Conservation (phyloP, 805 yeast genomes). For the Candida railenensis region DNA sequence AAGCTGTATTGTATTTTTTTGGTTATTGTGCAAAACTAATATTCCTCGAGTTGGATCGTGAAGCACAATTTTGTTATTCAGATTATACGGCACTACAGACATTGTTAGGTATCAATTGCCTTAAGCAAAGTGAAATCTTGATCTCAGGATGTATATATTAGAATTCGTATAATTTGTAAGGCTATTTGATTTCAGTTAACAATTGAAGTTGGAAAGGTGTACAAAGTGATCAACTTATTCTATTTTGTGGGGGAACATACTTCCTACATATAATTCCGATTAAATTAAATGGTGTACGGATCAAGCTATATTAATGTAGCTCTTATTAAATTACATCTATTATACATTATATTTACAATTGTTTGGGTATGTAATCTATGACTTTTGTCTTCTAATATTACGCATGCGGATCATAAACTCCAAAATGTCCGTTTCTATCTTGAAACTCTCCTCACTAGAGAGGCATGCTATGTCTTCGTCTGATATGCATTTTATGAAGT, state of each 20-base stretch:
- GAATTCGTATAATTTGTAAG: no score
- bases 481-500: not conserved
- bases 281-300: not conserved
- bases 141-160: no score
- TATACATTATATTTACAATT: not conserved
- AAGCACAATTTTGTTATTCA: conserved; percentile 28
- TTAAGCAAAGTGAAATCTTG: no score
- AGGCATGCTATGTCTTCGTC: conserved; percentile 16
- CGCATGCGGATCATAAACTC: conserved; percentile 31
- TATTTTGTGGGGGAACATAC: not conserved
- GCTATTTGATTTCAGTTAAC: no score
- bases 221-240: not conserved
- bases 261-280: not conserved
- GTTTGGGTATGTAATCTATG: not conserved
- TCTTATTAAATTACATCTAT: not conserved
- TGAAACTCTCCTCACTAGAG: conserved; percentile 16
- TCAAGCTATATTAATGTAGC: not conserved
- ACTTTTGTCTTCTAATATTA: not conserved
- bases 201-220: not conserved
- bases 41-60: conserved; percentile 36
- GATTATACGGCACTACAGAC: conserved; percentile 40
- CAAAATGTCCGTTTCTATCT: conserved; percentile 33
- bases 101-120: no score
- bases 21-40: conserved; percentile 33
- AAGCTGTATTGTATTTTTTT: conserved; percentile 27